A percentile compares a stretch with the other conserved stretches of the same genome.
Evolutionary conservation across 164 flowering plant genomes (phyloP).

Genomic region (Aristolochia californica): DNA sequence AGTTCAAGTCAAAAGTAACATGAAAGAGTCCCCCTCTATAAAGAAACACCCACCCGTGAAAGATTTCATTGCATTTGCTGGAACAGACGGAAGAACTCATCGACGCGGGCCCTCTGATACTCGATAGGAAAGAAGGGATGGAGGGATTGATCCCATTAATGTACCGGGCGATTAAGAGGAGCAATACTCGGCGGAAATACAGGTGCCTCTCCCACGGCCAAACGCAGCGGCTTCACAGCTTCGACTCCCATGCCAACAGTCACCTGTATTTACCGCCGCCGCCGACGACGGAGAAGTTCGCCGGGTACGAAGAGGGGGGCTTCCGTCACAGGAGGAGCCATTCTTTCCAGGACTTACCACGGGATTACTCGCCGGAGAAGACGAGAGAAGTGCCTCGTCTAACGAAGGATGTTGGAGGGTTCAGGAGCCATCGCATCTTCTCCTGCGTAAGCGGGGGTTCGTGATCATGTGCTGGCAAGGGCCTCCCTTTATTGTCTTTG

Average conservation of each 20-base stretch:
- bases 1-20: no score
- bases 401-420: not conserved
- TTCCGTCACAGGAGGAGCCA: not conserved
- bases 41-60: no score
- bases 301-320: not conserved
- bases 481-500: no score
- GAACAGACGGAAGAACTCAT: no score
- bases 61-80: no score
- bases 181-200: conserved; percentile 8
- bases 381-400: not conserved
- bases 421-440: conserved; percentile 7
- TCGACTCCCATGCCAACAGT: not conserved
- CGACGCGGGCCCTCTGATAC: no score
- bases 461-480: no score
- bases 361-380: conserved; percentile 3
- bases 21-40: no score
- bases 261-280: conserved; percentile 1
- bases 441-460: conserved; percentile 4
- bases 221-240: not conserved
- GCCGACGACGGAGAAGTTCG: not conserved
- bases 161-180: conserved; percentile 8
- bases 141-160: conserved; percentile 14
- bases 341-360: conserved; percentile 2
- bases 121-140: conserved; percentile 1
- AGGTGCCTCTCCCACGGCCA: conserved; percentile 7